phyloP scores from a whole-genome alignment of 352 stramenopile species.

The Globisporangium lucens region DNA sequence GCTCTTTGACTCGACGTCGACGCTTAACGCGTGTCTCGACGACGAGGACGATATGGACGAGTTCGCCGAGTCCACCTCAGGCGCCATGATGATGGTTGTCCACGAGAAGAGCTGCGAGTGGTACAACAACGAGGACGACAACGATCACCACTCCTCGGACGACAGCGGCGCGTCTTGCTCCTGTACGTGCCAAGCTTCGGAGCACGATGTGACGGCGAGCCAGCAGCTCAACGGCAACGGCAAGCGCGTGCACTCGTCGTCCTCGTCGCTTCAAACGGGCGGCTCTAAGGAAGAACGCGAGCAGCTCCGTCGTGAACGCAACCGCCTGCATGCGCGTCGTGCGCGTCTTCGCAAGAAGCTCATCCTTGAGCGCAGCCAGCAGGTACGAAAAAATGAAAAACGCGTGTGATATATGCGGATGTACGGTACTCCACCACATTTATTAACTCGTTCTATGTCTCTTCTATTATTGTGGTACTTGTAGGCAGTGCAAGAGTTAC shows the following conservation, averaged over 20 bases:
- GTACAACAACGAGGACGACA: constrained; percentile 25
- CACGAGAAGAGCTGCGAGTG: constrained; percentile 49
- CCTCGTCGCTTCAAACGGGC: constrained; percentile 22
- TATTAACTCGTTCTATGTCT: background rate
- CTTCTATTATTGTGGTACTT: constrained; percentile 5
- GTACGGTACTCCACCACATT: background rate
- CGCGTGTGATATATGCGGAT: background rate
- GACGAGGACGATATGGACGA: constrained; percentile 31
- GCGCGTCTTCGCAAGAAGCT: constrained; percentile 78
- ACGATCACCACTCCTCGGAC: constrained; percentile 16
- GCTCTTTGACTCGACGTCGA: constrained; percentile 41
- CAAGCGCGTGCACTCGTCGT: constrained; percentile 32
- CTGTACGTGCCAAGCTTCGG: constrained; percentile 18
- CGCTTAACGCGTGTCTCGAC: constrained; percentile 24
- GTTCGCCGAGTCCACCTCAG: constrained; percentile 11
- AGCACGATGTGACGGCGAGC: constrained; percentile 6
- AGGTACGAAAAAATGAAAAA: constrained; percentile 27
- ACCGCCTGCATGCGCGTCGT: constrained; percentile 68
- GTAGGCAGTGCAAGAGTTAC: constrained; percentile 60
- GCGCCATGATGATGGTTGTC: background rate
- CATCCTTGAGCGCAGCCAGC: constrained; percentile 72
- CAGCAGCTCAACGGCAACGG: constrained; percentile 34
- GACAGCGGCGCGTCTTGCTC: background rate
- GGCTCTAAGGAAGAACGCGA: constrained; percentile 72
- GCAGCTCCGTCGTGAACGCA: constrained; percentile 67